phyloP scores from a whole-genome alignment of 2,329 filamentous ascomycete genomes.

The Pseudomassariella vexata region DNA sequence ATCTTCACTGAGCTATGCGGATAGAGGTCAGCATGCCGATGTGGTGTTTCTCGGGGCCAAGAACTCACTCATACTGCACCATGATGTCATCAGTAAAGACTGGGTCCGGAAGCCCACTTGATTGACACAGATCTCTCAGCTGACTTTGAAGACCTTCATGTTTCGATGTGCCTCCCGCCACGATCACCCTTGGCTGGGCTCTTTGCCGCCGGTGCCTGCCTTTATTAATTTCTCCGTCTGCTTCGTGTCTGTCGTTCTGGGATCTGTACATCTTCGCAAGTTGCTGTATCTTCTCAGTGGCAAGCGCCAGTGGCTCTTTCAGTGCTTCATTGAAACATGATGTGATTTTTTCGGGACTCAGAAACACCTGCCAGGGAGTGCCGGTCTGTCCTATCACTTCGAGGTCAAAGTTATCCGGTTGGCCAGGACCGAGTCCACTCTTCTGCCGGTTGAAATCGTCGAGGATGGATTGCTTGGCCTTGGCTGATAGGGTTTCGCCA shows the following conservation, averaged over 20 bases:
- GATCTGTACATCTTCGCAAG: background rate
- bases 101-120: slow-evolving; percentile 1
- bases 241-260: background rate
- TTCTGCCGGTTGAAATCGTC: slow-evolving; percentile 5
- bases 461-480: slow-evolving; percentile 5
- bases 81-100: slow-evolving; percentile 5
- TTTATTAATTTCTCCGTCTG: too few species aligned
- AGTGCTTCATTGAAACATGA: slow-evolving; percentile 6
- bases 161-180: slow-evolving; percentile 5
- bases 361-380: background rate
- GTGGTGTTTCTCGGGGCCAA: background rate
- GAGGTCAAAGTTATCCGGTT: slow-evolving; percentile 1
- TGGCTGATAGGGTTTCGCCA: background rate
- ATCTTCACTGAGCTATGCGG: slow-evolving; percentile 6
- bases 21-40: background rate
- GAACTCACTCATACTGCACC: slow-evolving; percentile 1
- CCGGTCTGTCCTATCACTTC: background rate
- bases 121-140: slow-evolving; percentile 1
- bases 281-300: slow-evolving; percentile 2
- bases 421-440: slow-evolving; percentile 1
- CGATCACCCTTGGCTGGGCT: slow-evolving; percentile 5
- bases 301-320: slow-evolving; percentile 1
- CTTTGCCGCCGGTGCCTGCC: too few species aligned
- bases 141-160: slow-evolving; percentile 4
- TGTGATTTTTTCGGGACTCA: background rate